Evolutionary conservation across 108 stramenopile genomes (phyloP), one percentile per base, ranked within the genome.

Genomic region (Aurantiochytrium sp.): DNA sequence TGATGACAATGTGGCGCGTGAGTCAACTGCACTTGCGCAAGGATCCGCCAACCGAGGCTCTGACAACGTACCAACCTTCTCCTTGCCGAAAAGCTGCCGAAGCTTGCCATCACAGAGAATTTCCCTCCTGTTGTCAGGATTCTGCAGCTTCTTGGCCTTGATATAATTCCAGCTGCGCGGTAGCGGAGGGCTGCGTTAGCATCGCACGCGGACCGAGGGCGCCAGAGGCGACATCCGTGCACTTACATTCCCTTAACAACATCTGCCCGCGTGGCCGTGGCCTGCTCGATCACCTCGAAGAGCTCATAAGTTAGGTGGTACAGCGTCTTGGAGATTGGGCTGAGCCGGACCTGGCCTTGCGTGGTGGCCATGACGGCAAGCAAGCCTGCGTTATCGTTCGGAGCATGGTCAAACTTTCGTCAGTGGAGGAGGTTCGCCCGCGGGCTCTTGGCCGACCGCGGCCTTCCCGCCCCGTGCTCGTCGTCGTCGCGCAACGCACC

Each of bases 301-400:
- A 65, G 59, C 34, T 65, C 59, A 65, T 65, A 65, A 65, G 59
- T 65, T 65, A 65, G 59, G 34, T 65, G 59, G 59, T 65, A 65
- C 59, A 65, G 24, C 22, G 59, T 65, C 59, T 65, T 65, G 59
- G 15, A 17, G 34, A 65, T 65, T 30, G 59, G 59, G 24, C 59
- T 65, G 22, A 65, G 59, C 15, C 59, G 59, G 24, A 65, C 59
- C 59, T 65, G 59, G 59, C 59, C 59, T 27, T 65, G 59, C 8
- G 59, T 8, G 8, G 32, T 19, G 59, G 27, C 34, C 59, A 65
- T 65, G 34, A 19, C 22, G 50, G 50, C 50, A 52, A n/a, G n/a
- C n/a, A n/a, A n/a, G n/a, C n/a, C n/a, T n/a, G n/a, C n/a, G n/a
- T n/a, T n/a, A n/a, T n/a, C n/a, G n/a, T n/a, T n/a, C n/a, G n/a